Evolutionary conservation across 2,329 filamentous ascomycete genomes (phyloP).

Genomic region (Pyricularia grisea): DNA sequence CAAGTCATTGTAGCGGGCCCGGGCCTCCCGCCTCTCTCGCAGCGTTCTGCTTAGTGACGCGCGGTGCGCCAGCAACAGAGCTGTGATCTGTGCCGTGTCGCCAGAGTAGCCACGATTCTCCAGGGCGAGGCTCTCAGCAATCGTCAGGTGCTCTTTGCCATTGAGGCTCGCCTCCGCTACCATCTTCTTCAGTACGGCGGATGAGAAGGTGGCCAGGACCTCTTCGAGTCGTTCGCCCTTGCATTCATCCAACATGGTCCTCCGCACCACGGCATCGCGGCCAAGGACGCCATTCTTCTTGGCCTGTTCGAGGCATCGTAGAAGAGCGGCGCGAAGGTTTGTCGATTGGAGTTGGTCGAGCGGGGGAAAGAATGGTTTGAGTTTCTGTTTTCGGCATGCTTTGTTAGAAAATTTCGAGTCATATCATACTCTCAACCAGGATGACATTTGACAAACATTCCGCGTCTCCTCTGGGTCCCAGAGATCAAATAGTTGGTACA

Average conservation of each 20-base stretch:
- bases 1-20: conserved; percentile 53
- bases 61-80: conserved; percentile 65
- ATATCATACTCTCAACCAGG: neutral
- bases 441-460: conserved; percentile 37
- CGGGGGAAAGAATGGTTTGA: conserved; percentile 84
- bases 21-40: conserved; percentile 48
- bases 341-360: conserved; percentile 83
- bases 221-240: conserved; percentile 87
- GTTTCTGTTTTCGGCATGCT: conserved; percentile 47
- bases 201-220: conserved; percentile 74
- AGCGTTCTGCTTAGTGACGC: conserved; percentile 52
- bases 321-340: conserved; percentile 77
- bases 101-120: conserved; percentile 49
- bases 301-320: conserved; percentile 69
- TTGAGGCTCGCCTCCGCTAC: conserved; percentile 29
- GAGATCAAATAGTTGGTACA: conserved; percentile 78
- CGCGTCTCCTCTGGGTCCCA: conserved; percentile 73
- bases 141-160: conserved; percentile 7
- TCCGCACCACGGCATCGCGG: conserved; percentile 70
- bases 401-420: neutral
- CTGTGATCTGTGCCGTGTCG: conserved; percentile 46
- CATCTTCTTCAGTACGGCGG: conserved; percentile 66
- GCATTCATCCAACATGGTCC: conserved; percentile 96
- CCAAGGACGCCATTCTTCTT: conserved; percentile 84
- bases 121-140: conserved; percentile 45